Conservation (phyloP, 2,329 filamentous ascomycete genomes). For the Basipetospora chlamydospora region DNA sequence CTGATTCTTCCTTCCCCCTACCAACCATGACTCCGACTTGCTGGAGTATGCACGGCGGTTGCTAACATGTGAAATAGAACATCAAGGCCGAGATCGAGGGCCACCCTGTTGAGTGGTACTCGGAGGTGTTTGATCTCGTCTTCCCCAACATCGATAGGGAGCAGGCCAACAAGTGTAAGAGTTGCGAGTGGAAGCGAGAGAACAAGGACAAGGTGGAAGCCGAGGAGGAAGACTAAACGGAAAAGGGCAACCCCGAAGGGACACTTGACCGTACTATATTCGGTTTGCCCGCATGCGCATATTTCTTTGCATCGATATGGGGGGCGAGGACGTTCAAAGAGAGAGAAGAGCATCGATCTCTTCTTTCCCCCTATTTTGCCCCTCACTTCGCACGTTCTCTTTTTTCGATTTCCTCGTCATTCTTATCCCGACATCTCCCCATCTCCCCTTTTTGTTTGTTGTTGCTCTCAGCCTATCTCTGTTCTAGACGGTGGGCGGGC, state of each 20-base stretch:
- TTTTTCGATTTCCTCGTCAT: neutral
- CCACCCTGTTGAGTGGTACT: slow-evolving; percentile 83
- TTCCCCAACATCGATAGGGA: slow-evolving; percentile 69
- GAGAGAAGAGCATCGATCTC: too few relatives aligned
- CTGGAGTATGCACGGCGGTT: too few relatives aligned
- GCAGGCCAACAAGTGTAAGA: slow-evolving; percentile 60
- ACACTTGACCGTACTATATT: too few relatives aligned
- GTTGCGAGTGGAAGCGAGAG: slow-evolving; percentile 36
- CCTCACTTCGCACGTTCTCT: neutral
- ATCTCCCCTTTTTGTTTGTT: too few relatives aligned
- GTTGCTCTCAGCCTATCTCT: too few relatives aligned
- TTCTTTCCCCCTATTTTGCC: neutral
- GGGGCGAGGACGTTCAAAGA: too few relatives aligned
- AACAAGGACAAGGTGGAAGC: slow-evolving; percentile 23
- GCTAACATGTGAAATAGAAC: slow-evolving; percentile 44
- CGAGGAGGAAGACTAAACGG: slow-evolving; percentile 15
- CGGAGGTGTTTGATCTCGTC: slow-evolving; percentile 80
- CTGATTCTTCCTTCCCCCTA: neutral
- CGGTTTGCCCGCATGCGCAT: too few relatives aligned
- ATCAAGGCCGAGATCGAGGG: slow-evolving; percentile 96
- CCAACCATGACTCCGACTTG: too few relatives aligned
- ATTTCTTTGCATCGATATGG: too few relatives aligned
- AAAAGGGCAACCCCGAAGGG: too few relatives aligned
- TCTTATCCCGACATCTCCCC: neutral
- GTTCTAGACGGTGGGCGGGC: too few relatives aligned